Percentiles rank a stretch among this genome's conserved stretches.
phyloP scores from a whole-genome alignment of 1,139 yeast species.

The Taphrina flavorubra region DNA sequence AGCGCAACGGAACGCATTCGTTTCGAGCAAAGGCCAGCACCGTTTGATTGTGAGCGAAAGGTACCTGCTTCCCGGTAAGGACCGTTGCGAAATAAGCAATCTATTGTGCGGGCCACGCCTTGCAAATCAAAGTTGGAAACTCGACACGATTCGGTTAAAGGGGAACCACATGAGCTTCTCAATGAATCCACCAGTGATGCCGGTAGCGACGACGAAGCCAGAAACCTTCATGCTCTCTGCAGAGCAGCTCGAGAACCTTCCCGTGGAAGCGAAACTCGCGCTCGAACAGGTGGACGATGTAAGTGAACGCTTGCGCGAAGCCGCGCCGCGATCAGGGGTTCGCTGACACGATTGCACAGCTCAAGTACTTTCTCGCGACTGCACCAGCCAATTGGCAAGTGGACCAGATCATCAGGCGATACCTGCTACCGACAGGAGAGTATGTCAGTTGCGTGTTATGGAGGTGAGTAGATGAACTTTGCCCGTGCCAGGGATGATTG shows the following conservation, averaged over 20 bases:
- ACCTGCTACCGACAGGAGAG: conserved; percentile 84
- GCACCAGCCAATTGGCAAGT: conserved; percentile 97
- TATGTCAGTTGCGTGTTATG: conserved; percentile 90
- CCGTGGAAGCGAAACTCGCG: conserved; percentile 30
- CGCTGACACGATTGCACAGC: conserved; percentile 20
- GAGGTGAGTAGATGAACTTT: conserved; percentile 50
- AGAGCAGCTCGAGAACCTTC: conserved; percentile 32
- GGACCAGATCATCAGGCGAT: conserved; percentile 83
- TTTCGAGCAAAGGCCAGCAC: too few species aligned
- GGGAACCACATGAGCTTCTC: conserved; percentile 19
- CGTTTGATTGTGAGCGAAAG: too few species aligned
- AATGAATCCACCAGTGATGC: conserved; percentile 12
- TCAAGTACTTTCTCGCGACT: conserved; percentile 82
- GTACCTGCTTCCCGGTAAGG: not conserved
- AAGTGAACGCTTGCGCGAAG: not conserved
- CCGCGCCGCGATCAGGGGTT: conserved; percentile 12
- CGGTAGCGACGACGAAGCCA: conserved; percentile 30
- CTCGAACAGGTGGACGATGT: conserved; percentile 36
- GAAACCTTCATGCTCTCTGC: conserved; percentile 36
- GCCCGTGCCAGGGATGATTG: conserved; percentile 16
- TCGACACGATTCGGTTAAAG: conserved; percentile 5
- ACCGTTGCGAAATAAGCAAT: conserved; percentile 9
- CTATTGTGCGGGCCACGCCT: conserved; percentile 18
- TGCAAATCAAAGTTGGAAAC: conserved; percentile 12
- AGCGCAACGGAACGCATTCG: not conserved